Evolutionary conservation across 257 asterid genomes (phyloP).

Genomic region (Voacanga thouarsii): DNA sequence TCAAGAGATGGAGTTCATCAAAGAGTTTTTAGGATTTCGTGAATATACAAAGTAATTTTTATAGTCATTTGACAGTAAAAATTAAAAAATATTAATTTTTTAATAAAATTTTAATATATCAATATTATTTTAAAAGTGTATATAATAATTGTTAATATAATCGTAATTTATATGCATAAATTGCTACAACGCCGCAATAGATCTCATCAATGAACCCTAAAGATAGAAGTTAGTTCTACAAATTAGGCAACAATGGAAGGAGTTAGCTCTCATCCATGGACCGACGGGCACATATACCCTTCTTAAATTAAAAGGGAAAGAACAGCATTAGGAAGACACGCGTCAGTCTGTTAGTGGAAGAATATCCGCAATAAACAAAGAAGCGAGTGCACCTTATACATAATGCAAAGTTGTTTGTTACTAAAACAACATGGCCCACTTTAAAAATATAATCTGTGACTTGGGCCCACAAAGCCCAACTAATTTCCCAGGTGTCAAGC

Average conservation of each 20-base stretch:
- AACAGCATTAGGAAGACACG: not conserved
- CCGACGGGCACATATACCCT: too few relatives aligned
- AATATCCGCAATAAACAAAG: not conserved
- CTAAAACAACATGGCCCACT: not conserved
- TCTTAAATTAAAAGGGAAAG: not conserved
- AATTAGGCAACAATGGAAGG: not conserved
- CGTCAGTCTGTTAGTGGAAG: not conserved
- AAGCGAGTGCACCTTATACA: not conserved
- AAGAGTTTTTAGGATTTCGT: too few relatives aligned
- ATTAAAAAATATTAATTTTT: too few relatives aligned
- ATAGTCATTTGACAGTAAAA: too few relatives aligned
- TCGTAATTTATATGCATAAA: too few relatives aligned
- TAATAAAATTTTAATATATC: too few relatives aligned
- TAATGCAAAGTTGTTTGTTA: not conserved
- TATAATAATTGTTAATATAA: too few relatives aligned
- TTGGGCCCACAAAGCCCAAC: constrained; percentile 14
- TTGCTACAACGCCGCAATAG: too few relatives aligned
- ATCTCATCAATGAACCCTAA: not conserved
- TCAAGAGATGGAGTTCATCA: not conserved
- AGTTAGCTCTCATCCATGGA: not conserved
- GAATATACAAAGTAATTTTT: too few relatives aligned
- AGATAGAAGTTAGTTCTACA: not conserved
- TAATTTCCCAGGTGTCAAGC: not conserved
- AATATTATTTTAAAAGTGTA: too few relatives aligned
- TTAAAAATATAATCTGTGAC: not conserved